Conservation (phyloP, 2,329 filamentous ascomycete genomes). For the Aureobasidium sp. region DNA sequence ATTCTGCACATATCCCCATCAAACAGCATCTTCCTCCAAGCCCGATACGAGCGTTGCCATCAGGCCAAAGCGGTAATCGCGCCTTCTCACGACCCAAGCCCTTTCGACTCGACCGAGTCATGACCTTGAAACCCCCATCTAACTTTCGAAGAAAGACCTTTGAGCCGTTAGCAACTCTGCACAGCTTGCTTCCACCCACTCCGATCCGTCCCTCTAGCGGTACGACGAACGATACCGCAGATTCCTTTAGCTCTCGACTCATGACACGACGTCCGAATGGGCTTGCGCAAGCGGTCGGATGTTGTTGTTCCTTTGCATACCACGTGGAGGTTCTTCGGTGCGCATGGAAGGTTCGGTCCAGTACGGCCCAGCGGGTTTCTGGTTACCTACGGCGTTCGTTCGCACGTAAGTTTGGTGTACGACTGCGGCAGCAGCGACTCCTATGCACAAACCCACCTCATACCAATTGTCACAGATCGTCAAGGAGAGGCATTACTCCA, state of each 20-base stretch:
- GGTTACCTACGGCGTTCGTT: too few relatives aligned
- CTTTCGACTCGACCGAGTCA: background rate
- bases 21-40: background rate
- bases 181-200: background rate
- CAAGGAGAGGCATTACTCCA: background rate
- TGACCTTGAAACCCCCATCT: background rate
- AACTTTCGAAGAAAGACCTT: too few relatives aligned
- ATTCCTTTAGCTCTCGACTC: background rate
- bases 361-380: background rate
- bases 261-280: background rate
- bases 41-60: background rate
- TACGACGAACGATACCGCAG: background rate
- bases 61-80: background rate
- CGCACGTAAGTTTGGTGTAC: background rate
- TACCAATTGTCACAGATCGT: background rate
- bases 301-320: too few relatives aligned
- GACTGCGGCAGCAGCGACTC: background rate
- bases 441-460: background rate
- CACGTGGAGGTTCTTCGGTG: background rate
- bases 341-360: background rate
- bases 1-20: background rate
- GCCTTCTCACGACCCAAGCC: background rate
- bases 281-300: background rate
- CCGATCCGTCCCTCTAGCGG: background rate
- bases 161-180: too few relatives aligned